Percentiles rank a stretch among this genome's conserved stretches.
phyloP scores from a whole-genome alignment of 2,329 filamentous ascomycete genomes.

The Harringtonia lauricola region DNA sequence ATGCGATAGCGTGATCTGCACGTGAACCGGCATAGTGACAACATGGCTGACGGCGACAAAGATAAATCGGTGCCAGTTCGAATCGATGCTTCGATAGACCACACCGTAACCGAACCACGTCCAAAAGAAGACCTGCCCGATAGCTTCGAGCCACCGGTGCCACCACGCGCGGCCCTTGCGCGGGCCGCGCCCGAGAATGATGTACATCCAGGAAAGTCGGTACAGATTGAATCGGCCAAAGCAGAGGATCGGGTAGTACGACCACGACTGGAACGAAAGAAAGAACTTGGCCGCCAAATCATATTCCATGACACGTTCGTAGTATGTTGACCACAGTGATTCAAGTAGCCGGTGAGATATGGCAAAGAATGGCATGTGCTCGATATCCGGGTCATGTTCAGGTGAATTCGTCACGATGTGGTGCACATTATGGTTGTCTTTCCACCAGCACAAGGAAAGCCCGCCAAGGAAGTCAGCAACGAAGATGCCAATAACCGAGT shows the following conservation, averaged over 20 bases:
- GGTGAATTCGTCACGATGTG: slow-evolving; percentile 93
- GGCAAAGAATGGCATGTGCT: slow-evolving; percentile 82
- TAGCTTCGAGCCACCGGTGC: slow-evolving; percentile 72
- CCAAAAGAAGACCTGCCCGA: slow-evolving; percentile 74
- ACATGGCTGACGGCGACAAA: slow-evolving; percentile 76
- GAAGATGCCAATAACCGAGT: slow-evolving; percentile 78
- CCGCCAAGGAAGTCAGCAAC: slow-evolving; percentile 86
- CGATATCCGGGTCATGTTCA: slow-evolving; percentile 92
- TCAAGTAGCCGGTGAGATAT: slow-evolving; percentile 71
- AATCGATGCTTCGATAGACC: slow-evolving; percentile 61
- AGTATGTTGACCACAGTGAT: slow-evolving; percentile 68
- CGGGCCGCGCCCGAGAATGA: slow-evolving; percentile 59
- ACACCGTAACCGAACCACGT: slow-evolving; percentile 76
- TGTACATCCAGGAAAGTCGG: slow-evolving; percentile 66
- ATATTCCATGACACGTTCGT: slow-evolving; percentile 69
- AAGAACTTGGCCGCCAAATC: slow-evolving; percentile 62
- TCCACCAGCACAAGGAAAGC: slow-evolving; percentile 93
- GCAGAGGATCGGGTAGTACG: slow-evolving; percentile 72
- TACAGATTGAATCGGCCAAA: slow-evolving; percentile 86
- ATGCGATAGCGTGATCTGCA: slow-evolving; percentile 85
- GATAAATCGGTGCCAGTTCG: slow-evolving; percentile 54
- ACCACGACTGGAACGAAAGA: slow-evolving; percentile 65
- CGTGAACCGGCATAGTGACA: slow-evolving; percentile 69
- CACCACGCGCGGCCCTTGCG: slow-evolving; percentile 69
- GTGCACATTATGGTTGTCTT: slow-evolving; percentile 89